Evolutionary conservation across 371 early-diverging fungal genomes (phyloP), one percentile per base, ranked within the genome.

Genomic region (Synchytrium microbalum): DNA sequence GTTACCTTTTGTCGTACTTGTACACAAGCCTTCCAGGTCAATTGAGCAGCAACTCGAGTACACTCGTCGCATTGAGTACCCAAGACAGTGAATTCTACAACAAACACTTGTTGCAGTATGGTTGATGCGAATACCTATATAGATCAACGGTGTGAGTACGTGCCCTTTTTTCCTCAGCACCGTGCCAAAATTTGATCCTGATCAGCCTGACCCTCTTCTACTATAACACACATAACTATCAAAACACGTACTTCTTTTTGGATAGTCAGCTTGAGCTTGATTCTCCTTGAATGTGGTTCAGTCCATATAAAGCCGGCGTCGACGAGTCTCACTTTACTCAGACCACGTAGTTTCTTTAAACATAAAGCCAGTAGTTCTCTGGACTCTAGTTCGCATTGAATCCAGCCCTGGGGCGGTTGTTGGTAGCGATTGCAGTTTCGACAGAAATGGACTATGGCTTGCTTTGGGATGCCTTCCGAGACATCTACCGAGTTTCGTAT

Each of bases 251-350:
- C 90, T 79, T 97, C 98, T 74, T 97, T 97, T 71, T 98, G 97
- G 69, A 97, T 92, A 2, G 98, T 94, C 74, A 99, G 77, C 78
- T 95, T 95, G 66, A 99, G 88, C 75, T 93, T 93, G 78, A 99
- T 83, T 68, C 94, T 80, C 76, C 88, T 81, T 63, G 92, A 90
- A 78, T 99, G 98, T 33, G 98, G 98, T 75, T 99, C 99, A 0
- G 99, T 99, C 93, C 96, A 98, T 53, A 97, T 88, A 70, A 99
- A 99, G 31, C 92, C 90, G 2, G 99, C 97, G 73, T 99, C 99
- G 32, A 97, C 86, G 63, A 99, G 81, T 26, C 97, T 86, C 24
- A 98, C 93, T 74, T 93, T 93, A 64, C 74, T 79, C 61, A 97
- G 79, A 13, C 95, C 96, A 67, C 88, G 89, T 55, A 97, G 82